These are phyloP conservation scores for Apiotrichum veenhuisii DNA, from an alignment of 1,284 basidiomycete genomes.

Conservation along the genomic window DNA sequence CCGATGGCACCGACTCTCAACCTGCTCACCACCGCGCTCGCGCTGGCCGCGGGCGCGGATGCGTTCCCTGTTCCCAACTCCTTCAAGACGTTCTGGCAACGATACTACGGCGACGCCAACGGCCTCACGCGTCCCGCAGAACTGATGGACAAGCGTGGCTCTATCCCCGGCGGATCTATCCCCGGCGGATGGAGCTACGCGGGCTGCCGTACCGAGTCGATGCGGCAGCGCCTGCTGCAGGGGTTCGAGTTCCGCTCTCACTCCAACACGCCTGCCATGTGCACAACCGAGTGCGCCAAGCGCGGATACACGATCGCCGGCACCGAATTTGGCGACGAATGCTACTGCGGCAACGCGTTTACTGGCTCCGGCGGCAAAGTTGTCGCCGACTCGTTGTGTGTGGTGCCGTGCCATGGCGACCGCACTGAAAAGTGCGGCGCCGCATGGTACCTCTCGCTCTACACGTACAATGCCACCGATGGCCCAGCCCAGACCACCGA, in stretches of 20 bases:
- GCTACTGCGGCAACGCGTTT: slow-evolving; percentile 41
- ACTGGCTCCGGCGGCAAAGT: slow-evolving; percentile 29
- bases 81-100: background rate
- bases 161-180: slow-evolving; percentile 31
- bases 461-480: slow-evolving; percentile 29
- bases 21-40: slow-evolving; percentile 20
- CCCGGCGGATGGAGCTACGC: slow-evolving; percentile 42
- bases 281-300: slow-evolving; percentile 39
- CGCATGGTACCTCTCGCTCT: slow-evolving; percentile 39
- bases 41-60: slow-evolving; percentile 26
- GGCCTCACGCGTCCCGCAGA: slow-evolving; percentile 36
- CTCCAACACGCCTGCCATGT: slow-evolving; percentile 33
- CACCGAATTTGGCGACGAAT: slow-evolving; percentile 44
- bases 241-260: slow-evolving; percentile 33
- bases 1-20: slow-evolving; percentile 40
- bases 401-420: slow-evolving; percentile 37
- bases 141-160: slow-evolving; percentile 32
- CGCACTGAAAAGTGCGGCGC: slow-evolving; percentile 32
- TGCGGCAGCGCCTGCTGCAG: slow-evolving; percentile 32
- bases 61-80: slow-evolving; percentile 1
- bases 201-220: slow-evolving; percentile 46
- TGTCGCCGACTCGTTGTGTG: slow-evolving; percentile 27
- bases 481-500: background rate
- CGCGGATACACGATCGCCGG: slow-evolving; percentile 44
- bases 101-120: slow-evolving; percentile 34